These are phyloP conservation scores for Penicillium italicum DNA, from an alignment of 2,329 filamentous ascomycete genomes.

Conservation along the genomic window DNA sequence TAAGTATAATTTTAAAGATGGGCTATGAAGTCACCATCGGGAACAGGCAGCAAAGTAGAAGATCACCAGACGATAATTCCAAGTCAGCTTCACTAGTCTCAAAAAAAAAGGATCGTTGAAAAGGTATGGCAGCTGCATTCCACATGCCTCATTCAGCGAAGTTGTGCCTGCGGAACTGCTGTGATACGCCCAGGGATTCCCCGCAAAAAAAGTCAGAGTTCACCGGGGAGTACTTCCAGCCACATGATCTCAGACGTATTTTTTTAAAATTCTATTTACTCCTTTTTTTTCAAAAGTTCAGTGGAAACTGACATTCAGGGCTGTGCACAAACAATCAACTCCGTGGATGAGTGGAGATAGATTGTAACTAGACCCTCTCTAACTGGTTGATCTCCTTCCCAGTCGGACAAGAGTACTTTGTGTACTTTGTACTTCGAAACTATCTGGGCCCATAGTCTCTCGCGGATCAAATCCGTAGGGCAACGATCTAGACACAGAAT, in stretches of 20 bases:
- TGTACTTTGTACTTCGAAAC: neutral
- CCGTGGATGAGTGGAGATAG: constrained; percentile 9
- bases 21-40: constrained; percentile 12
- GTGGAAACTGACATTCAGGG: constrained; percentile 1
- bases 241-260: constrained; percentile 17
- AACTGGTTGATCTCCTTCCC: constrained; percentile 5
- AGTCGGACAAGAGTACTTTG: constrained; percentile 12
- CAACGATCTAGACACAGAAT: constrained; percentile 21
- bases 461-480: constrained; percentile 4
- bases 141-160: constrained; percentile 21
- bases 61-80: constrained; percentile 20
- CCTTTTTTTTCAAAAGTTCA: neutral
- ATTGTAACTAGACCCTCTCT: neutral
- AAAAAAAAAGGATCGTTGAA: constrained; percentile 13
- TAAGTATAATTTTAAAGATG: constrained; percentile 17
- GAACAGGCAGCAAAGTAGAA: constrained; percentile 15
- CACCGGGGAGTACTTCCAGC: constrained; percentile 12
- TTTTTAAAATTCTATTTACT: too few relatives aligned
- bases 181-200: constrained; percentile 29
- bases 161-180: constrained; percentile 13
- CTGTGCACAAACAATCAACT: constrained; percentile 9
- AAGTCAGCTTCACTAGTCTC: constrained; percentile 11
- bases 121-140: constrained; percentile 15
- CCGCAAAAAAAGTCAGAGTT: constrained; percentile 22
- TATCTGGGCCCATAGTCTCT: constrained; percentile 2